Base-by-base conservation (phyloP, 768 basidiomycete genomes). In the Lactifluus subvellereus region DNA sequence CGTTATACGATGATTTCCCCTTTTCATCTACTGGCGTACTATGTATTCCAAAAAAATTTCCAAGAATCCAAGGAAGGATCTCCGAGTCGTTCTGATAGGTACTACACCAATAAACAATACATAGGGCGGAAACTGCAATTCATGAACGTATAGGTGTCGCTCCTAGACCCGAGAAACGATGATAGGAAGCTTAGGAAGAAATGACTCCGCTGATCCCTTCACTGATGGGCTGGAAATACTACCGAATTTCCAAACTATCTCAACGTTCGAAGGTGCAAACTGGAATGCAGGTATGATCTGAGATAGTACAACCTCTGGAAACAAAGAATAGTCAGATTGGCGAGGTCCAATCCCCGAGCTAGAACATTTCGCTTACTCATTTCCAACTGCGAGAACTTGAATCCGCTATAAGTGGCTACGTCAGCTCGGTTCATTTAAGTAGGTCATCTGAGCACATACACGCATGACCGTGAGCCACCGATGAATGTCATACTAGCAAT, bases 401-500 rank as follows among this genome's bases (percentile, higher is more conserved):
- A 56, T 56, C 60, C 60, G 4, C 60, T 61, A 33, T 7, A 37
- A 14, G 8, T 30, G 14, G 18, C 5, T 22, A 14, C 16, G 5
- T 49, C 20, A 54, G n/a, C 11, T 14, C 10, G 8, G 13, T n/a
- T 45, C 32, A 18, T 18, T 14, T 16, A 6, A 9, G 22, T 9
- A 6, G 5, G 9, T 43, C 18, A n/a, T 10, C 16, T 3, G 6
- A 7, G n/a, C 32, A 61, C 60, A 6, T 32, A 61, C 60, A 61
- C 48, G 60, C 60, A 61, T 14, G 53, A 20, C 16, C 53, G 52
- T n/a, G 35, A 3, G 4, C 60, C 60, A 32, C 40, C 53, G 13
- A 54, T 42, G 27, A 61, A 61, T 3, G 60, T 61, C 52, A 57
- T 54, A 32, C 60, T 61, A 22, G 9, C 14, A 10, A 18, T 48